A percentile compares a stretch with the other conserved stretches of the same genome.
Conservation (phyloP, 2,329 filamentous ascomycete species). For the Neonectria magnoliae region DNA sequence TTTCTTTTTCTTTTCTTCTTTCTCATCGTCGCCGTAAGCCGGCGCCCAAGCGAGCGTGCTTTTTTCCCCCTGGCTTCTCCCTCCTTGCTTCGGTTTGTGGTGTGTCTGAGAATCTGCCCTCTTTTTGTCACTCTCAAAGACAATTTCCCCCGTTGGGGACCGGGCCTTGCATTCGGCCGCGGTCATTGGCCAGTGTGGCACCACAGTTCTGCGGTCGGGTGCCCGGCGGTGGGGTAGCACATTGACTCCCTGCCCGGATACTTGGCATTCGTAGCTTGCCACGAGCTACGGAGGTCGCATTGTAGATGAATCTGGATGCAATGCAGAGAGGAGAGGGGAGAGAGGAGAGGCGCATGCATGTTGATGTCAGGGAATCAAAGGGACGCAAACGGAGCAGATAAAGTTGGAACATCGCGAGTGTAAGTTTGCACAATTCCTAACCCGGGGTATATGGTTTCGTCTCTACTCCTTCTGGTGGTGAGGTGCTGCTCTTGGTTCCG, state of each 20-base stretch:
- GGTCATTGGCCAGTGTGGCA: slow-evolving; percentile 29
- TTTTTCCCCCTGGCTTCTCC: slow-evolving; percentile 11
- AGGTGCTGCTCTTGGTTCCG: not conserved
- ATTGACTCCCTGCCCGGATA: not conserved
- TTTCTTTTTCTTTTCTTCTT: not conserved
- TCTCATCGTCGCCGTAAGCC: slow-evolving; percentile 2
- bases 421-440: not conserved
- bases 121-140: slow-evolving; percentile 24
- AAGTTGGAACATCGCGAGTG: not conserved
- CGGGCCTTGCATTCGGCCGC: slow-evolving; percentile 7
- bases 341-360: not conserved
- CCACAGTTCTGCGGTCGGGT: slow-evolving; percentile 22
- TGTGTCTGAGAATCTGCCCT: slow-evolving; percentile 8
- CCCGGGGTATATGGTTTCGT: not conserved
- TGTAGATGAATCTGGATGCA: not conserved
- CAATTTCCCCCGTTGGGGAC: slow-evolving; percentile 41
- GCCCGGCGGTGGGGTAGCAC: slow-evolving; percentile 21
- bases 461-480: not conserved
- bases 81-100: not conserved
- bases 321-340: not conserved
- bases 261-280: not conserved
- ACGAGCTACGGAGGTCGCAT: not conserved
- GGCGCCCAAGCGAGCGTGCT: slow-evolving; percentile 2
- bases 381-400: not conserved
- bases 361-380: not conserved